phyloP scores from a whole-genome alignment of 225 moss, liverwort and hornwort genomes.

The Sphagnum contortum region DNA sequence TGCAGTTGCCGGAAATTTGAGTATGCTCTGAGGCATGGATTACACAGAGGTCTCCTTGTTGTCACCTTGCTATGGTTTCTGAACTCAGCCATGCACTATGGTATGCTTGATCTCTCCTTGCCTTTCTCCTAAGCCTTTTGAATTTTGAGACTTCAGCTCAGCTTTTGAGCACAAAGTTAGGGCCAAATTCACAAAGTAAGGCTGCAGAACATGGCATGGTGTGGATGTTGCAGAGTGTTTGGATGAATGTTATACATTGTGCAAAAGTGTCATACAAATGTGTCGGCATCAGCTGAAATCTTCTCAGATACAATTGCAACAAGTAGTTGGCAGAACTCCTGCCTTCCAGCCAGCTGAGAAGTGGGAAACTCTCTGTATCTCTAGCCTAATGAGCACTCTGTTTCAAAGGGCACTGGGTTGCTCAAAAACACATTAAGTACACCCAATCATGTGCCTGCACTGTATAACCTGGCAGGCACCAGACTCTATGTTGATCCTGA shows the following conservation, averaged over 20 bases:
- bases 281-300: conserved; percentile 22
- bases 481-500: conserved; percentile 48
- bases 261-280: conserved; percentile 24
- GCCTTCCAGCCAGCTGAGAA: conserved; percentile 29
- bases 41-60: conserved; percentile 47
- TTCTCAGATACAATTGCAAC: conserved; percentile 39
- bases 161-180: too few relatives aligned
- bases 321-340: conserved; percentile 51
- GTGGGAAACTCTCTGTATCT: conserved; percentile 17
- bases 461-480: conserved; percentile 39
- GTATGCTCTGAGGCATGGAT: conserved; percentile 58
- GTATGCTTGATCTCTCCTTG: conserved; percentile 8
- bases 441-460: conserved; percentile 24
- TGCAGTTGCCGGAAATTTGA: conserved; percentile 60
- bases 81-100: conserved; percentile 58
- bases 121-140: too few relatives aligned
- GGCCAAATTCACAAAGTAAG: too few relatives aligned
- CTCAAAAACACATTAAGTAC: conserved; percentile 40
- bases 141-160: too few relatives aligned
- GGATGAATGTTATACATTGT: conserved; percentile 40
- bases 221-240: conserved; percentile 32
- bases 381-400: conserved; percentile 14
- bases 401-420: conserved; percentile 28
- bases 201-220: too few relatives aligned
- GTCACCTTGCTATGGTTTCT: conserved; percentile 57